phyloP scores from a whole-genome alignment of 805 yeast genomes.

The Kodamaea jinghongensis region DNA sequence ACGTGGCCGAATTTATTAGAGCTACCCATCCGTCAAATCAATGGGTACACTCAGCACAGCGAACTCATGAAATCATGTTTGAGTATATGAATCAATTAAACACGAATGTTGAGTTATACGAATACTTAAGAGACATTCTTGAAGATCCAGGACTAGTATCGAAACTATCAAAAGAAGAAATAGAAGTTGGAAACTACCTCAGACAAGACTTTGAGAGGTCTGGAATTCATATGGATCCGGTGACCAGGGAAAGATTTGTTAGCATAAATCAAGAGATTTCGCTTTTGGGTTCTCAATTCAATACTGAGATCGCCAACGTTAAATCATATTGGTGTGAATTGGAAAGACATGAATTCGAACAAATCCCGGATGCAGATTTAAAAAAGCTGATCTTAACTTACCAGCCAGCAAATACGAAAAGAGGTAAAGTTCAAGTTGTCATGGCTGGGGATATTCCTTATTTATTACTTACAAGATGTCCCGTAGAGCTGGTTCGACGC shows the following conservation, averaged over 20 bases:
- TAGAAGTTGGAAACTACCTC: conserved; percentile 75
- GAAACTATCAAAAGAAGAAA: conserved; percentile 66
- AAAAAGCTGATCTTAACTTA: conserved; percentile 24
- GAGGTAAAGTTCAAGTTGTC: conserved; percentile 26
- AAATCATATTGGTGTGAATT: conserved; percentile 38
- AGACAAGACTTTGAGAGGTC: conserved; percentile 85
- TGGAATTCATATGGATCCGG: conserved; percentile 76
- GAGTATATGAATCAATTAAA: conserved; percentile 92
- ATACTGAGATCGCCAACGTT: conserved; percentile 43
- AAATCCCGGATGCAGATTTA: conserved; percentile 20
- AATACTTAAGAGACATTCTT: conserved; percentile 56
- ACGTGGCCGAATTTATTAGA: conserved; percentile 87
- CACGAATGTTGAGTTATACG: conserved; percentile 72
- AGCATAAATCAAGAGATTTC: conserved; percentile 78
- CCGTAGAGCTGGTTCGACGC: conserved; percentile 55
- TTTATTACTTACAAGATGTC: conserved; percentile 57
- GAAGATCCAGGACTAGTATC: conserved; percentile 28
- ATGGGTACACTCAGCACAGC: conserved; percentile 79
- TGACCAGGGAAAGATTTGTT: conserved; percentile 67
- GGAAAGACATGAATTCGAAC: conserved; percentile 27
- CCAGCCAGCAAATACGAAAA: conserved; percentile 24
- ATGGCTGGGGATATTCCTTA: conserved; percentile 62
- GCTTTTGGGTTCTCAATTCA: conserved; percentile 73
- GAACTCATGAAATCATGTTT: conserved; percentile 82
- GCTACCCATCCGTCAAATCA: conserved; percentile 76